Percentiles rank a stretch among this genome's conserved stretches.
Evolutionary conservation across 2,329 filamentous ascomycete species (phyloP).

Genomic region (Pseudogymnoascus sp.): DNA sequence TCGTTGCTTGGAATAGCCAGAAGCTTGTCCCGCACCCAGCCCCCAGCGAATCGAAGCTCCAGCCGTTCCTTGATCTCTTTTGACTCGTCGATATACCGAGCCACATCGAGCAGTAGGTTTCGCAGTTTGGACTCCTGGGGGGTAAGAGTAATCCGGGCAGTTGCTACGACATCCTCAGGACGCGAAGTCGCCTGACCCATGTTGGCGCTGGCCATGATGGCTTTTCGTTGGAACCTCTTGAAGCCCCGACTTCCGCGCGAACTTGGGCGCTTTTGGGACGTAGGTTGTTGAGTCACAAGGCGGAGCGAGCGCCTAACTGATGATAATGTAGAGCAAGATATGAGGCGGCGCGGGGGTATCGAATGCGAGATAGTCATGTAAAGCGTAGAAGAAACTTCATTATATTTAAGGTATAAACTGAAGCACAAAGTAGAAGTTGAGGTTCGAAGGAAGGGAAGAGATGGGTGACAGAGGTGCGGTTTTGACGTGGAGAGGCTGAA

Average conservation of each 20-base stretch:
- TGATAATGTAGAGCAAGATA: neutral
- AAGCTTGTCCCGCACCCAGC: slow-evolving; percentile 81
- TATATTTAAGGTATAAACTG: neutral
- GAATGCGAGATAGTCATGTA: neutral
- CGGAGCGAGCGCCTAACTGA: neutral
- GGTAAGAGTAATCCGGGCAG: slow-evolving; percentile 46
- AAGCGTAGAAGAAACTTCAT: neutral
- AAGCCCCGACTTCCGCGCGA: neutral
- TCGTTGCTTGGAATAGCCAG: slow-evolving; percentile 65
- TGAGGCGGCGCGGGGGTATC: neutral
- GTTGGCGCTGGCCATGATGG: neutral
- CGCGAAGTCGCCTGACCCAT: neutral
- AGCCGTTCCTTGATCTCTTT: slow-evolving; percentile 44
- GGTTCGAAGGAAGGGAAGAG: neutral
- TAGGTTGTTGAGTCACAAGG: neutral
- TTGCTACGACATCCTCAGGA: slow-evolving; percentile 16
- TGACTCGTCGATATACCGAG: slow-evolving; percentile 52
- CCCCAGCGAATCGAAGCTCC: slow-evolving; percentile 69
- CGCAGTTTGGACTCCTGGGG: slow-evolving; percentile 64
- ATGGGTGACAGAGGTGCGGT: neutral
- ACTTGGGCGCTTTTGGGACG: neutral
- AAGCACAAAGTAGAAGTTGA: neutral
- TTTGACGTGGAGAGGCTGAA: neutral
- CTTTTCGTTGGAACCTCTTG: neutral
- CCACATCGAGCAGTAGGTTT: slow-evolving; percentile 73